These are phyloP conservation scores for Mycena filopes DNA, from an alignment of 768 basidiomycete species.

Conservation along the genomic window DNA sequence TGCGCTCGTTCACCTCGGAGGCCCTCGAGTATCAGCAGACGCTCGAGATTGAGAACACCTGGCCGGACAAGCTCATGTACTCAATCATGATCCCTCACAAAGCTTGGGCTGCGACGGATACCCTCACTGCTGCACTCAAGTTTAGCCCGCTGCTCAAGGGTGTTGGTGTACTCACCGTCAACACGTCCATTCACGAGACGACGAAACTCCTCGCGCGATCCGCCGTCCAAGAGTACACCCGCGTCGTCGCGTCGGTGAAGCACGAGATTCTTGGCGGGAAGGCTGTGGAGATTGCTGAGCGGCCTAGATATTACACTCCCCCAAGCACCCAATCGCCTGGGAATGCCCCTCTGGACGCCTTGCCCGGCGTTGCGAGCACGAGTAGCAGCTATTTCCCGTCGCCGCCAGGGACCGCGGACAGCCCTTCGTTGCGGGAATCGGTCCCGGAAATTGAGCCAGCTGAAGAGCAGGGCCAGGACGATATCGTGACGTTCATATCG, in stretches of 20 bases:
- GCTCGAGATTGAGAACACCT: constrained; percentile 95
- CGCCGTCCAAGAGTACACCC: constrained; percentile 68
- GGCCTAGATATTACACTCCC: constrained; percentile 31
- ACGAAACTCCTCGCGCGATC: constrained; percentile 68
- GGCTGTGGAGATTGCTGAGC: constrained; percentile 51
- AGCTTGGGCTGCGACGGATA: constrained; percentile 93
- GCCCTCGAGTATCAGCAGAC: constrained; percentile 97
- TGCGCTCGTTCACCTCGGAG: constrained; percentile 80
- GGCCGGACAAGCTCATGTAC: constrained; percentile 98
- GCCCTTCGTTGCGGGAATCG: constrained; percentile 7
- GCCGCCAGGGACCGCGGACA: constrained; percentile 6
- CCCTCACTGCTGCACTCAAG: constrained; percentile 83
- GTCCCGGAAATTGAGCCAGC: not conserved
- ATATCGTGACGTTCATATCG: constrained; percentile 69
- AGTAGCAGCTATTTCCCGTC: constrained; percentile 24
- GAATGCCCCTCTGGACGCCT: not conserved
- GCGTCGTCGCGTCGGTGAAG: constrained; percentile 67
- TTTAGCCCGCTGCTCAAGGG: constrained; percentile 91
- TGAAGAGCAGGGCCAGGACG: constrained; percentile 44
- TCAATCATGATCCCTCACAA: constrained; percentile 94
- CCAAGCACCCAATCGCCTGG: not conserved
- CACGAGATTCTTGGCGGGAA: constrained; percentile 77
- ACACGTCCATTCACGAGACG: constrained; percentile 79
- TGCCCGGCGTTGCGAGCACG: not conserved
- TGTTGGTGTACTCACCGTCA: constrained; percentile 72